Evolutionary conservation across 2,329 filamentous ascomycete genomes (phyloP).

Genomic region (Dactylella cylindrospora): DNA sequence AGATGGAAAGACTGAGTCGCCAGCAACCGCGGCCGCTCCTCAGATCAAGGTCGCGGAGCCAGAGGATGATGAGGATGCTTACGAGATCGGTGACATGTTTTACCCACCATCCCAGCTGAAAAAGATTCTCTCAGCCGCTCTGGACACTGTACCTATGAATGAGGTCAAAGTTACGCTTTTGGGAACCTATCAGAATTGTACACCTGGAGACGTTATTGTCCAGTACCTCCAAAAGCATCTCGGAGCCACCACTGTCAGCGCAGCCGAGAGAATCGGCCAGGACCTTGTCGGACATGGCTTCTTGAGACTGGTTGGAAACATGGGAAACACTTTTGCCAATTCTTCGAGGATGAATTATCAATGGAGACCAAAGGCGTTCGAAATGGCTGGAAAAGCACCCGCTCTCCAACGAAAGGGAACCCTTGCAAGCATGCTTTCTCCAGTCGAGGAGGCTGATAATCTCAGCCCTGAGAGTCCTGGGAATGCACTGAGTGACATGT

Average conservation of each 20-base stretch:
- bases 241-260: slow-evolving; percentile 78
- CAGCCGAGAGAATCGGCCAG: slow-evolving; percentile 92
- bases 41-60: slow-evolving; percentile 84
- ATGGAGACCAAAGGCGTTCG: slow-evolving; percentile 90
- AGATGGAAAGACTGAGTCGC: slow-evolving; percentile 52
- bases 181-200: slow-evolving; percentile 91
- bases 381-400: slow-evolving; percentile 65
- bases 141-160: slow-evolving; percentile 80
- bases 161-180: slow-evolving; percentile 95
- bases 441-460: slow-evolving; percentile 58
- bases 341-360: slow-evolving; percentile 97
- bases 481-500: slow-evolving; percentile 82
- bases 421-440: slow-evolving; percentile 68
- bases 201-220: slow-evolving; percentile 86
- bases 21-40: slow-evolving; percentile 58
- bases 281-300: slow-evolving; percentile 85
- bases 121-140: slow-evolving; percentile 81
- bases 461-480: slow-evolving; percentile 73
- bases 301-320: slow-evolving; percentile 85
- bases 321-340: slow-evolving; percentile 94
- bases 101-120: slow-evolving; percentile 86
- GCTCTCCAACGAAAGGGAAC: slow-evolving; percentile 79
- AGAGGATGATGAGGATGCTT: slow-evolving; percentile 71
- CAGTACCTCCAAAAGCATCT: slow-evolving; percentile 91
- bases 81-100: slow-evolving; percentile 86